Evolutionary conservation across 2,329 filamentous ascomycete species (phyloP).

Genomic region (Fusarium temperatum): DNA sequence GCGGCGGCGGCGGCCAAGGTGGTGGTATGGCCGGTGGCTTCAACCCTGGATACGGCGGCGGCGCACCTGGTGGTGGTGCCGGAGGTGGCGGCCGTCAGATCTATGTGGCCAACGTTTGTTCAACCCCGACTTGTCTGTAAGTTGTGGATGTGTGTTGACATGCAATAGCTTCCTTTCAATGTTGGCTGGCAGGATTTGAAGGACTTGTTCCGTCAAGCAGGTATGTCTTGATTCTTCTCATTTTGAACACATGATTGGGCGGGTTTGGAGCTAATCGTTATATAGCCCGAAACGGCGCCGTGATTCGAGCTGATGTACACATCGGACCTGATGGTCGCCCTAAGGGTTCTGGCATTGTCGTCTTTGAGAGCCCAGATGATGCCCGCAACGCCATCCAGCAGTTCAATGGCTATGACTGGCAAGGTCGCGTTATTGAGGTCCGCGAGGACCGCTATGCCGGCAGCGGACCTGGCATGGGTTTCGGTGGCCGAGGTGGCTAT

Average conservation of each 20-base stretch:
- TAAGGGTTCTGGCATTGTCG: constrained; percentile 96
- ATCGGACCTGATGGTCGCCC: constrained; percentile 89
- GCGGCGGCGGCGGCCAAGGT: constrained; percentile 54
- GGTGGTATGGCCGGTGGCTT: constrained; percentile 60
- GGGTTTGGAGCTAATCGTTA: constrained; percentile 13
- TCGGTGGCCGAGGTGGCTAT: constrained; percentile 66
- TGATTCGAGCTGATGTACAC: constrained; percentile 96
- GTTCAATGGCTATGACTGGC: constrained; percentile 99
- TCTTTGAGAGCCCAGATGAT: constrained; percentile 94
- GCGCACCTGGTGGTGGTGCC: constrained; percentile 57
- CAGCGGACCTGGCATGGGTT: constrained; percentile 62
- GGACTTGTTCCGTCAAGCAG: constrained; percentile 97
- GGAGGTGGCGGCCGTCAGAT: constrained; percentile 80
- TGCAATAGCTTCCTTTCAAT: constrained; percentile 86
- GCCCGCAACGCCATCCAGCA: constrained; percentile 95
- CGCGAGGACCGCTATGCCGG: constrained; percentile 94
- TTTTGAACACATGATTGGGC: neutral
- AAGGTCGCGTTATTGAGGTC: constrained; percentile 91
- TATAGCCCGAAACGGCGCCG: constrained; percentile 71
- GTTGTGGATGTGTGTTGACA: constrained; percentile 28
- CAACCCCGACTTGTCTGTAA: constrained; percentile 20
- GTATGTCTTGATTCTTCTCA: constrained; percentile 63
- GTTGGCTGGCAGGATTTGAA: constrained; percentile 99
- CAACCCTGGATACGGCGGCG: constrained; percentile 65
- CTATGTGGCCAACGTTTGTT: constrained; percentile 97